Conservation (phyloP, 2,329 filamentous ascomycete genomes). For the Xylaria sp. region DNA sequence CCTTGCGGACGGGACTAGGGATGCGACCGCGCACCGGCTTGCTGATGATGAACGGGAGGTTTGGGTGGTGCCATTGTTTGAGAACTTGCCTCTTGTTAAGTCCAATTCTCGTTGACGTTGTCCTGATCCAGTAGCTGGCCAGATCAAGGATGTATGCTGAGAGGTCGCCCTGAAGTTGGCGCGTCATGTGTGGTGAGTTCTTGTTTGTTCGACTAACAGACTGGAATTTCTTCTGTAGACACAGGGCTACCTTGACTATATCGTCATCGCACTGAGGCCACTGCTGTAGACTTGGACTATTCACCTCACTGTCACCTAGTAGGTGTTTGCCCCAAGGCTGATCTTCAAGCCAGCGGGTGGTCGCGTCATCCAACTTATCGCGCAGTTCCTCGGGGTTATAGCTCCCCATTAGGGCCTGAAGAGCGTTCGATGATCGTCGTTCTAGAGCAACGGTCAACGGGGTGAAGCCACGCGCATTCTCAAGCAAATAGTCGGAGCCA, state of each 20-base stretch:
- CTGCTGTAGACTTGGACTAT: no score
- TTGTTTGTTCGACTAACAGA: neutral
- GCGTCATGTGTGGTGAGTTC: neutral
- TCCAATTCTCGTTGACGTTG: constrained; percentile 17
- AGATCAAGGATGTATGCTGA: constrained; percentile 21
- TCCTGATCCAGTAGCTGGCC: constrained; percentile 19
- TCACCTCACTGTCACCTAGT: neutral
- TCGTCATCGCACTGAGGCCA: no score
- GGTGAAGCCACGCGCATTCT: constrained; percentile 15
- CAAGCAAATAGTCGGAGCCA: neutral
- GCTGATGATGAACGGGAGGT: constrained; percentile 24
- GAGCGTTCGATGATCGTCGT: constrained; percentile 3
- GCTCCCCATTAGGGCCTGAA: constrained; percentile 5
- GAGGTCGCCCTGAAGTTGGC: constrained; percentile 5
- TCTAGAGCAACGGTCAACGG: constrained; percentile 18
- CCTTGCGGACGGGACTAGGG: neutral
- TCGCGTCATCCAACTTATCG: constrained; percentile 1
- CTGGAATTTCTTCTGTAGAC: constrained; percentile 10
- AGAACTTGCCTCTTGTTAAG: constrained; percentile 18
- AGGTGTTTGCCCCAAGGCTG: constrained; percentile 20
- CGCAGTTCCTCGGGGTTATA: neutral
- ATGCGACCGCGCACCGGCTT: constrained; percentile 13
- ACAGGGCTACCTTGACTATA: constrained; percentile 18
- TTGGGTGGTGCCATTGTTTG: constrained; percentile 24
- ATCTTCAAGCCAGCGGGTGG: constrained; percentile 15